These are phyloP conservation scores for Gypsophila paniculata DNA, from an alignment of 179 eudicot genomes.

Conservation along the genomic window DNA sequence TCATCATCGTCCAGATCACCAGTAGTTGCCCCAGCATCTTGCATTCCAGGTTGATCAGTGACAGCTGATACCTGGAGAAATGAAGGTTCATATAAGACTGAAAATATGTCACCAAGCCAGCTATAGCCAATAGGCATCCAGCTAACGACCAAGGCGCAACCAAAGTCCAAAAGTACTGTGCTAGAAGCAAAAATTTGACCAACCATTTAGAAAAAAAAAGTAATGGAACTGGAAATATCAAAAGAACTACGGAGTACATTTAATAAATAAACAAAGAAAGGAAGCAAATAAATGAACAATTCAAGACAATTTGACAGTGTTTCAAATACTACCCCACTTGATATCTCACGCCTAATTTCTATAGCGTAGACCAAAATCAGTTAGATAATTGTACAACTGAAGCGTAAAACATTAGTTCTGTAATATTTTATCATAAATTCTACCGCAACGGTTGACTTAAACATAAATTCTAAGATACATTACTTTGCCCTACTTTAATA, in stretches of 20 bases:
- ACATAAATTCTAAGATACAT: background rate
- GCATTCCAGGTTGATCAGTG: constrained; percentile 71
- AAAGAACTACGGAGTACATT: background rate
- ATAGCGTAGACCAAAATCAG: background rate
- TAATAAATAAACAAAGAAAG: background rate
- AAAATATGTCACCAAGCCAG: background rate
- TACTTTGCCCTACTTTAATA: background rate
- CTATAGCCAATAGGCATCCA: background rate
- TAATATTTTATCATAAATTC: too few relatives aligned
- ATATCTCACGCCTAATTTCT: background rate
- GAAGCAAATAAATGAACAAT: background rate
- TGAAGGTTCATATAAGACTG: background rate
- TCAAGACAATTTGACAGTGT: background rate
- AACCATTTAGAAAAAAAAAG: background rate
- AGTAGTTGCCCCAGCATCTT: constrained; percentile 60
- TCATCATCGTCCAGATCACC: constrained; percentile 91
- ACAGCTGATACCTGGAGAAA: constrained; percentile 67
- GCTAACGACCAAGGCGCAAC: background rate
- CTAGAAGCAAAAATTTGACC: background rate
- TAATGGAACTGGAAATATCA: background rate
- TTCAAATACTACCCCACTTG: background rate
- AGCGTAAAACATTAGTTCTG: background rate
- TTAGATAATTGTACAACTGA: background rate
- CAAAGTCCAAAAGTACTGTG: background rate
- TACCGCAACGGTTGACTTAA: background rate